Conservation (phyloP, 257 asterid species). For the Salvia splendens region DNA sequence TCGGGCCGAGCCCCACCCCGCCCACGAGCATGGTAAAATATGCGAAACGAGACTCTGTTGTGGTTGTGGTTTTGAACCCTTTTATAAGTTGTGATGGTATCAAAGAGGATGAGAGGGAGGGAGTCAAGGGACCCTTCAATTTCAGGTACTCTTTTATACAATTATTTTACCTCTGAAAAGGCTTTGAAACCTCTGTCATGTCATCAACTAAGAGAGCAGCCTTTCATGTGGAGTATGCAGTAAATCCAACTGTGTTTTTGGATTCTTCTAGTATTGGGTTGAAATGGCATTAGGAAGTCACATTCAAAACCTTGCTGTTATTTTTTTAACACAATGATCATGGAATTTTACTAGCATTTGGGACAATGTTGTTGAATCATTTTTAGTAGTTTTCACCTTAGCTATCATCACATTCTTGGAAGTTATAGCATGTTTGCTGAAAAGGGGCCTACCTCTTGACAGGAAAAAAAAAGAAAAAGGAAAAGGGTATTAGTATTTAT, state of each 20-base stretch:
- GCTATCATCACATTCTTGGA: conserved; percentile 9
- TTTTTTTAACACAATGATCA: background rate
- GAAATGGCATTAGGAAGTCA: conserved; percentile 19
- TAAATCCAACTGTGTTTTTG: conserved; percentile 71
- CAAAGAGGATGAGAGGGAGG: conserved; percentile 41
- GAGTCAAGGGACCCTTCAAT: conserved; percentile 37
- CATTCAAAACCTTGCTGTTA: background rate
- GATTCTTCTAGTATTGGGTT: conserved; percentile 43
- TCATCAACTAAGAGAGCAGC: conserved; percentile 52
- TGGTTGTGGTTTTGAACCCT: background rate
- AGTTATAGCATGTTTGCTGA: conserved; percentile 2
- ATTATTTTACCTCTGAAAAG: conserved; percentile 17
- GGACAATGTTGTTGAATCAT: background rate
- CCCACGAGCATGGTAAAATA: conserved; percentile 5
- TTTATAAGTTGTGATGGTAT: conserved; percentile 8
- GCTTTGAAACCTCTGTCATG: conserved; percentile 52
- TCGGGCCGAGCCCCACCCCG: conserved; percentile 43
- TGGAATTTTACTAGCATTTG: background rate
- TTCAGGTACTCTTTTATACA: conserved; percentile 24
- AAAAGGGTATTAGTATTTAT: background rate
- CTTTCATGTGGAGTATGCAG: conserved; percentile 75
- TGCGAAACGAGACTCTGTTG: background rate
- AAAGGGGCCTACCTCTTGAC: conserved; percentile 1
- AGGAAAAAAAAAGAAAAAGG: background rate
- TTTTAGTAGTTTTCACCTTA: background rate